Base-by-base conservation (phyloP, 2,329 filamentous ascomycete genomes). In the Arthrobotrys entomopaga region DNA sequence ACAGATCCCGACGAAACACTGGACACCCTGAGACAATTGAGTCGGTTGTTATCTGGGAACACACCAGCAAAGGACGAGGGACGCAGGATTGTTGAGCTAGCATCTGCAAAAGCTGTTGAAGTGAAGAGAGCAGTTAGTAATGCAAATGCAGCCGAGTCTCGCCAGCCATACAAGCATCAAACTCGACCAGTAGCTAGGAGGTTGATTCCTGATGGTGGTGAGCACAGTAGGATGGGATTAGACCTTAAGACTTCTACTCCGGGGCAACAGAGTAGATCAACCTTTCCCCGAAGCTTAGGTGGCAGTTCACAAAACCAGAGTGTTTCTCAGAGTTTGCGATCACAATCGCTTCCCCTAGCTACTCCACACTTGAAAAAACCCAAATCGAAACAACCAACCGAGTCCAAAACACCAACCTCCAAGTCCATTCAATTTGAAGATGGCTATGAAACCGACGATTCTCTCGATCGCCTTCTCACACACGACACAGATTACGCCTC, bases 381-480 rank as follows among this genome's bases (percentile, higher is more conserved):
- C 43, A 65, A 24, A 20, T 16, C 57, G 3, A 64, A 48, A 42
- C 40, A 65, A 60, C 29, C 69, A 15, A 66, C 43, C n/a, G 53
- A 40, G 2, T 66, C 63, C 29, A 53, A 66, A 34, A 66, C 63
- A 40, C 26, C 57, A 40, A 66, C 48, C 13, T 58, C 69, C 7
- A 58, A 58, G 48, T 57, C 56, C 20, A 63, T 63, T 56, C 64
- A 66, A 43, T 73, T 73, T 40, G 64, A 75, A 40, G 71, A 75
- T 16, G 71, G 59, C 22, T 75, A 75, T 24, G 64, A 75, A 54
- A 75, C 71, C 34, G 71, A 75, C 58, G 71, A 75, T 56, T 75
- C 71, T 2, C 64, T 75, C 11, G 71, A 75, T 34, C 19, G 71
- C 15, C 71, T 75, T 24, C 16, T 75, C 11, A 42, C 53, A 11